A percentile compares a stretch with the other conserved stretches of the same genome.
These are phyloP conservation scores for Aspergillus quadricinctus DNA, from an alignment of 2,329 filamentous ascomycete genomes.

Conservation along the genomic window DNA sequence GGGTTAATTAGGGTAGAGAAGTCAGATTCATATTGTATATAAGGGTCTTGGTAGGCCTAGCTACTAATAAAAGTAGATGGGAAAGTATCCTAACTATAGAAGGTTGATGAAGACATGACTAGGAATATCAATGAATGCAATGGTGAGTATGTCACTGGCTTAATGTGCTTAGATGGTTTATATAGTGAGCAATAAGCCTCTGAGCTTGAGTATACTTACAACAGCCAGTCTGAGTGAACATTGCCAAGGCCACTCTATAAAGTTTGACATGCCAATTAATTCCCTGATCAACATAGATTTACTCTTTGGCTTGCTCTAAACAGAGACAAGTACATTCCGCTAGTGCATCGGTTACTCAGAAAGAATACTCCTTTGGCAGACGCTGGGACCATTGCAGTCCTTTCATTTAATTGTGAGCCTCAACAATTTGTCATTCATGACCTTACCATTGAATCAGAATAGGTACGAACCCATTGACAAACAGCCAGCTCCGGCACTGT, in stretches of 20 bases:
- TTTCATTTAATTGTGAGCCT: background rate
- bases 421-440: background rate
- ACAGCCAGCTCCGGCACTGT: background rate
- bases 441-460: background rate
- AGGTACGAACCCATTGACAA: background rate
- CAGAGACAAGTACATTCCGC: background rate
- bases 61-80: background rate
- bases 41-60: background rate
- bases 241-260: background rate
- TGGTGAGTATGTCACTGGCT: background rate
- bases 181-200: background rate
- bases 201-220: background rate
- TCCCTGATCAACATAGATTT: background rate
- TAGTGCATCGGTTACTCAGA: background rate
- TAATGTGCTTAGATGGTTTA: background rate
- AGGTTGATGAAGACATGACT: background rate
- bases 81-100: background rate
- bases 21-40: background rate
- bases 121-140: background rate
- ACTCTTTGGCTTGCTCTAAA: background rate
- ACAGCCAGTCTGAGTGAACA: background rate
- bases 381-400: background rate
- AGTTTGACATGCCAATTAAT: background rate
- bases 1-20: background rate
- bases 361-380: background rate